Base-by-base conservation (phyloP, 139 green algal genomes). In the Chlamydomonas asymmetrica region DNA sequence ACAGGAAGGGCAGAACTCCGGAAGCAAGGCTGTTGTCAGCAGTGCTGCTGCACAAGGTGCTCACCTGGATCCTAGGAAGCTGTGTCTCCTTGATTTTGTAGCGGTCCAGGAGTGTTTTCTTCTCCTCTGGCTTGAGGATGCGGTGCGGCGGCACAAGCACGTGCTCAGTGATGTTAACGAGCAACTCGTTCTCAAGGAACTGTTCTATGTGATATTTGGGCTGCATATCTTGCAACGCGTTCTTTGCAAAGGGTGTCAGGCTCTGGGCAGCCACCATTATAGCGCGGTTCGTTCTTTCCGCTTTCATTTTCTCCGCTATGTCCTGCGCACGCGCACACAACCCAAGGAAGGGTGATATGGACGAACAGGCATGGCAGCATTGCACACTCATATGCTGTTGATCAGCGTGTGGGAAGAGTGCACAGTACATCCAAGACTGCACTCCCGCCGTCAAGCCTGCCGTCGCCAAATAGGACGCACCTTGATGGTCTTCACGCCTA, bases 41-140 rank as follows among this genome's bases (percentile, higher is more conserved):
- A 64, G 29, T 64, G 22, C 20, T 59, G 49, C 49, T 59, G 49
- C 22, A 59, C 22, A n/a, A n/a, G 45, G 18, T 3, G 25, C 70
- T 4, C 49, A 88, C 81, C 80, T 88, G 82, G 49, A 97, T 97
- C 32, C 94, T 84, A 2, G 94, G 93, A 78, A 98, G 87, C 87
- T 99, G 96, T n/a, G 90, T 92, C 40, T 99, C 95, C 75, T 95
- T 98, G 60, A 98, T 91, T 84, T 94, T 94, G 87, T 98, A 98
- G 22, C 95, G 83, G 18, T 90, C 87, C 31, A 99, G 89, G 57
- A 99, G 85, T 40, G 84, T 88, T 48, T 88, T 76, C 85, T 98
- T 98, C 84, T 99, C 93, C 43, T 96, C 91, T 0, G 73, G 39
- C 10, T 75, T 91, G 39, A 98, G 77, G 29, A 98, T 85, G 40